These are phyloP conservation scores for Choiromyces venosus DNA, from an alignment of 495 filamentous ascomycete genomes.

Conservation along the genomic window DNA sequence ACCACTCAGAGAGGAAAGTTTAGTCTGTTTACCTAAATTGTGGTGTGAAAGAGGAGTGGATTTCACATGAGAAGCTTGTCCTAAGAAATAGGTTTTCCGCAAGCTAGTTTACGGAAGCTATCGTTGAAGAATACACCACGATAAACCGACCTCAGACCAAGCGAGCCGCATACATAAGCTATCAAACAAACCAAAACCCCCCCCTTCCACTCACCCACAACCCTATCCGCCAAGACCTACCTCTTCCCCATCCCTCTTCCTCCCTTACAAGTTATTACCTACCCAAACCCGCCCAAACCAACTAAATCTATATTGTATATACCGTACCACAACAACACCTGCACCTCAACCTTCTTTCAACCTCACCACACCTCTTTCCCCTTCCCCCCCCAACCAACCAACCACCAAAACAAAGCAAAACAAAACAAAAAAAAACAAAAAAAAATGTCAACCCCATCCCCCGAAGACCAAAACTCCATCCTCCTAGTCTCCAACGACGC, in stretches of 20 bases:
- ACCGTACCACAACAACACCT: neutral
- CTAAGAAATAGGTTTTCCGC: neutral
- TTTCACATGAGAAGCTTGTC: neutral
- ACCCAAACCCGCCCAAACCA: too few species aligned
- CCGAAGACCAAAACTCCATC: conserved; percentile 57
- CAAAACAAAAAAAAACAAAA: neutral
- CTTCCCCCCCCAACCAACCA: neutral
- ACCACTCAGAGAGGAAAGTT: neutral
- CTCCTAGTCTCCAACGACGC: conserved; percentile 82
- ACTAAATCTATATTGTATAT: neutral
- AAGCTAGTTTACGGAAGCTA: neutral
- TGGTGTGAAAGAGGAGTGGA: neutral
- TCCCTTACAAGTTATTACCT: too few species aligned
- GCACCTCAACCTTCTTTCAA: neutral
- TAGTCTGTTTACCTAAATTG: neutral
- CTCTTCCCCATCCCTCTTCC: neutral
- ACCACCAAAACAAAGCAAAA: neutral
- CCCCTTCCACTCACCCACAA: too few species aligned
- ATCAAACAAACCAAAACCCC: neutral
- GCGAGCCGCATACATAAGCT: neutral
- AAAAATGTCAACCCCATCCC: neutral
- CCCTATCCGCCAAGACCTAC: neutral
- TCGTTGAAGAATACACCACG: neutral
- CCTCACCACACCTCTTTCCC: neutral
- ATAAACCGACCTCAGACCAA: neutral